Evolutionary conservation across 805 yeast genomes (phyloP).

Genomic region (Candida palmyrensis): DNA sequence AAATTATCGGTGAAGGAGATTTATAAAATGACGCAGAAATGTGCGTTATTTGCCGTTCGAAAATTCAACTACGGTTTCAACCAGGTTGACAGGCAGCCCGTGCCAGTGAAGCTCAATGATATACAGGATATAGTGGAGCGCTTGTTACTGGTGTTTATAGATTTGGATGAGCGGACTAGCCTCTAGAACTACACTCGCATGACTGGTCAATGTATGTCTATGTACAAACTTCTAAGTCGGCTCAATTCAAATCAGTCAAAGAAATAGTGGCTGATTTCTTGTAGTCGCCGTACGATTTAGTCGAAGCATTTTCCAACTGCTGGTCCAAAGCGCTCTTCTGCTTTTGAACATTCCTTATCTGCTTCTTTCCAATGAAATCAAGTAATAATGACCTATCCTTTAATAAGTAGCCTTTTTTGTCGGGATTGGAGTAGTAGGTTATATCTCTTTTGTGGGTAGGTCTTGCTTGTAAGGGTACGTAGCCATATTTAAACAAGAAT

Average conservation of each 20-base stretch:
- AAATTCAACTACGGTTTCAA: slow-evolving; percentile 29
- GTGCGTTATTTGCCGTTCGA: slow-evolving; percentile 34
- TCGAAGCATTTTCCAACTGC: slow-evolving; percentile 30
- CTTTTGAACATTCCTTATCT: slow-evolving; percentile 14
- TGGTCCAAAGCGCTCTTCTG: slow-evolving; percentile 32
- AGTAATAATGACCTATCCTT: slow-evolving; percentile 33
- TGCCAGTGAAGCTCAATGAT: slow-evolving; percentile 20
- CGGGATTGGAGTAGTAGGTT: slow-evolving; percentile 66
- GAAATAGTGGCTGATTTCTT: slow-evolving; percentile 13
- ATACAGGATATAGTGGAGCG: slow-evolving; percentile 38
- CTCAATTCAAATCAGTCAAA: slow-evolving; percentile 16
- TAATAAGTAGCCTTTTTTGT: slow-evolving; percentile 70
- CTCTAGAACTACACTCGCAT: too few relatives aligned
- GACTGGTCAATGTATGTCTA: neutral
- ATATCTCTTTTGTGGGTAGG: slow-evolving; percentile 82
- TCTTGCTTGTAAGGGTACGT: slow-evolving; percentile 78
- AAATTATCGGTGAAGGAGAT: slow-evolving; percentile 33
- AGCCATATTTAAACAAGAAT: slow-evolving; percentile 64
- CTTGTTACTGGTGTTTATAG: slow-evolving; percentile 32
- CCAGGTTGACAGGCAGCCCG: slow-evolving; percentile 3
- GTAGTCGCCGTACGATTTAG: slow-evolving; percentile 11
- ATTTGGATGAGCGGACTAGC: slow-evolving; percentile 17
- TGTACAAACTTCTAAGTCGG: too few relatives aligned
- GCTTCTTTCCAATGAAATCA: slow-evolving; percentile 25
- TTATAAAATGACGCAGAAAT: slow-evolving; percentile 35